Evolutionary conservation across 176 grass and related monocot genomes (phyloP), one percentile per base, ranked within the genome.

Genomic region (Zizania latifolia): DNA sequence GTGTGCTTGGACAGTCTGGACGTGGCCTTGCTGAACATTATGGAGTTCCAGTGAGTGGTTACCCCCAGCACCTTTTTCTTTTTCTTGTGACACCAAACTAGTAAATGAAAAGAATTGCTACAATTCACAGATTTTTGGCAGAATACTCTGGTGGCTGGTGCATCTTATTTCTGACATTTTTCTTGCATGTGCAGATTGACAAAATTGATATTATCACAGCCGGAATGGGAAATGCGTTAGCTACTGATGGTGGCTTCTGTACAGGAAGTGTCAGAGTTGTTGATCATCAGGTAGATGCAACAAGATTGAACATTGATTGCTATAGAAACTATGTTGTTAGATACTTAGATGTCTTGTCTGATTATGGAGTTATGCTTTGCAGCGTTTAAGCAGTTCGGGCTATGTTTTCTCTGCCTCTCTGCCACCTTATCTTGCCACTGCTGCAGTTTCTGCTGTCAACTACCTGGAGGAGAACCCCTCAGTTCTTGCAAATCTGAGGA

Each of bases 181-280:
- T n/a, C 30, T 67, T 66, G 62, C 67, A 60, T 75, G n/a, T 50
- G 34, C 90, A 97, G 91, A 76, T 97, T 89, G 90, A 97, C 17
- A 92, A 97, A 85, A 89, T 97, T 81, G 94, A 93, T 83, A 97
- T 93, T 68, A 97, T 93, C 65, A 97, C 94, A 71, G 94, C 94
- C 76, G 90, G 94, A 71, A 97, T 97, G 94, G 94, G 94, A 75
- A 97, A 97, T 85, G 88, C 94, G 35, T 67, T 93, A 61, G 94
- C 91, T 44, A 97, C 86, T 57, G 91, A 97, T 71, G 94, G 94
- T 65, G 94, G 94, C 21, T 97, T 97, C 79, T 97, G 94, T 83
- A 92, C 91, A 51, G 91, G 91, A 87, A 93, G 84, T 80, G 81
- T 77, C 63, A 91, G 91, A 87, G 94, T 97, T 81, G 94, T 97